Base-by-base conservation (phyloP, 2,329 filamentous ascomycete species). In the Podosphaera fusca region DNA sequence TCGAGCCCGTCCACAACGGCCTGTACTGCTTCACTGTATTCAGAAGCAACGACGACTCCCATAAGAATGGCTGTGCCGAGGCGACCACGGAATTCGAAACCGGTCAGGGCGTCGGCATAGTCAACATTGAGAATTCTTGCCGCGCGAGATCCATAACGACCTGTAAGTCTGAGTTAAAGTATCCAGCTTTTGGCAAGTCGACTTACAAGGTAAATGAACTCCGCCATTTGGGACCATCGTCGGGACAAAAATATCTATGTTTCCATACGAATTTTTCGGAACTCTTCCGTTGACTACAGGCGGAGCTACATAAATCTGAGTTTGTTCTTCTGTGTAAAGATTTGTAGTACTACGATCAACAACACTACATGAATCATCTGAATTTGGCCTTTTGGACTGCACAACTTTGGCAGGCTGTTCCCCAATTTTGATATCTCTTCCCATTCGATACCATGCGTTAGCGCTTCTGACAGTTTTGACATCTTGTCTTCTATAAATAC, bases 251-350 rank as follows among this genome's bases (percentile, higher is more conserved):
- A 94, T 78, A 65, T 96, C 92, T 59, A 96, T 82, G 65, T 98
- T 98, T 9, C 88, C 88, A 68, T 87, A 98, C 21, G 84, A 82
- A 66, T 98, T 98, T 70, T 87, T 90, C 0, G 92, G 90, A 1
- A 96, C 77, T 10, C 75, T 73, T 0, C 88, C 89, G 55, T 81
- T 71, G 2, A 85, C 73, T 1, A 96, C 82, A 0, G 87, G 82
- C 0, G 87, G 84, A 0, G 90, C 79, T 10, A 78, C 70, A 68
- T 94, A 96, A 0, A 82, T 59, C 12, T 84, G 77, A 0, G 90
- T 87, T 65, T 87, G 81, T 7, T 79, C 75, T 21, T 74, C 66
- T 0, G 73, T 79, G 64, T 78, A 85, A 1, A 83, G 69, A 1
- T 80, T 80, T 33, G 46, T 46, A 6, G 4, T 33, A 33, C 21